phyloP scores from a whole-genome alignment of 2,329 filamentous ascomycete species.

The Ophiostoma populinum region DNA sequence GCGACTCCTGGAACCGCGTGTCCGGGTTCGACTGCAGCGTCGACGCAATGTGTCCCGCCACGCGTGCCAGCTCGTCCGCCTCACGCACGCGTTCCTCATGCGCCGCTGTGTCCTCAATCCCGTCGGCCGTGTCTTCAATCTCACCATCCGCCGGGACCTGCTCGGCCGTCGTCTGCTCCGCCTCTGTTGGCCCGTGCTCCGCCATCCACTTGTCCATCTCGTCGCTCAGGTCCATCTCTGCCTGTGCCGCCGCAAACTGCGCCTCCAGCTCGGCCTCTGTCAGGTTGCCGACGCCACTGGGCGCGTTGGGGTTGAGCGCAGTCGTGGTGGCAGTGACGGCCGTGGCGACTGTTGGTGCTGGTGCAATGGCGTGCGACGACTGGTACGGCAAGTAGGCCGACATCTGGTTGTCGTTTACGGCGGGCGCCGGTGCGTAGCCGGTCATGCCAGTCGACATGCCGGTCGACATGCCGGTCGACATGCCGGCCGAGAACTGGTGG shows the following conservation, averaged over 20 bases:
- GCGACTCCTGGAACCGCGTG: constrained; percentile 61
- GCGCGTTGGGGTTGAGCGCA: not conserved
- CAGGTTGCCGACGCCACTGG: constrained; percentile 4
- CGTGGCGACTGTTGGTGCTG: too few relatives aligned
- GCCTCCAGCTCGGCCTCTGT: constrained; percentile 11
- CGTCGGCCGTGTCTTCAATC: constrained; percentile 13
- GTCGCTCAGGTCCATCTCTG: constrained; percentile 12
- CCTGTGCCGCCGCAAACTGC: constrained; percentile 8
- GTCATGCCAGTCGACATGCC: too few relatives aligned
- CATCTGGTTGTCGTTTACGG: too few relatives aligned
- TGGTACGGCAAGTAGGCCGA: too few relatives aligned
- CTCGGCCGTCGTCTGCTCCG: constrained; percentile 5
- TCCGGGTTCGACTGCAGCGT: constrained; percentile 51
- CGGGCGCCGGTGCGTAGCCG: too few relatives aligned
- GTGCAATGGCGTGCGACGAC: too few relatives aligned
- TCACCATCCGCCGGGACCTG: constrained; percentile 7
- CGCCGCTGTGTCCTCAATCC: constrained; percentile 1
- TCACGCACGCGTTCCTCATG: constrained; percentile 8
- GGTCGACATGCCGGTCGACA: too few relatives aligned
- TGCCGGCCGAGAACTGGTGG: too few relatives aligned
- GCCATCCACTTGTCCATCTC: constrained; percentile 19
- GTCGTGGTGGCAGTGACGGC: not conserved
- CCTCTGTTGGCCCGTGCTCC: constrained; percentile 14
- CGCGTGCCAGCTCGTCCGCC: constrained; percentile 49
- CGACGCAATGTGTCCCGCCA: constrained; percentile 52